These are phyloP conservation scores for Solanum lycopersicoides DNA, from an alignment of 257 asterid genomes.

Conservation along the genomic window DNA sequence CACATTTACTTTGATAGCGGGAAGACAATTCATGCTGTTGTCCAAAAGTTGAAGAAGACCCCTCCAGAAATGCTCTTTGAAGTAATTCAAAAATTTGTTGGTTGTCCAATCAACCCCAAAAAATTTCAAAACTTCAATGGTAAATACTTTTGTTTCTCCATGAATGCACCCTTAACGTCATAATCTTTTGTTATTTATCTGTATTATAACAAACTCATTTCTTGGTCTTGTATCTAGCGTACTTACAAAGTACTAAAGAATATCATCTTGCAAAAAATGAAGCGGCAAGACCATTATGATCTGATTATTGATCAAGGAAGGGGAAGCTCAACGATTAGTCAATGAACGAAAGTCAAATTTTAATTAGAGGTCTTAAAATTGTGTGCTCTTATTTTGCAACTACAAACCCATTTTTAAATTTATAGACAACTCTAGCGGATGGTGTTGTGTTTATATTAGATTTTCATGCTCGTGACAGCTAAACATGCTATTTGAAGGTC, in stretches of 20 bases:
- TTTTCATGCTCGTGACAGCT: not conserved
- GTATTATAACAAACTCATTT: not conserved
- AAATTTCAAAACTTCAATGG: conserved; percentile 66
- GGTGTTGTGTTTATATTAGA: not conserved
- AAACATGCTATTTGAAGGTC: not conserved
- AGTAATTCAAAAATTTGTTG: conserved; percentile 39
- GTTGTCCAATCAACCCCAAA: conserved; percentile 47
- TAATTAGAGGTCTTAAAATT: not conserved
- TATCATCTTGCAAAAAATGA: conserved; percentile 45
- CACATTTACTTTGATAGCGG: conserved; percentile 76
- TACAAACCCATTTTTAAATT: too few relatives aligned
- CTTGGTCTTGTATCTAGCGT: conserved; percentile 21
- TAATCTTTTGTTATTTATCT: too few relatives aligned
- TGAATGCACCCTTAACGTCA: not conserved
- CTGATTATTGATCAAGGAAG: not conserved
- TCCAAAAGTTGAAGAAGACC: conserved; percentile 61
- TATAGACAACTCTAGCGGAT: not conserved
- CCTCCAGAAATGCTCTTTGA: conserved; percentile 56
- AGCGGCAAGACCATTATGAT: conserved; percentile 21
- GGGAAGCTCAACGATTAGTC: not conserved
- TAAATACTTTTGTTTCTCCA: conserved; percentile 3
- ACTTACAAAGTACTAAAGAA: conserved; percentile 55
- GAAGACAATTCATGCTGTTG: conserved; percentile 60
- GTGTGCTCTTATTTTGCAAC: not conserved
- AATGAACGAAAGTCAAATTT: not conserved